Evolutionary conservation across 495 filamentous ascomycete species (phyloP).

Genomic region (Geoglossum glabrum): DNA sequence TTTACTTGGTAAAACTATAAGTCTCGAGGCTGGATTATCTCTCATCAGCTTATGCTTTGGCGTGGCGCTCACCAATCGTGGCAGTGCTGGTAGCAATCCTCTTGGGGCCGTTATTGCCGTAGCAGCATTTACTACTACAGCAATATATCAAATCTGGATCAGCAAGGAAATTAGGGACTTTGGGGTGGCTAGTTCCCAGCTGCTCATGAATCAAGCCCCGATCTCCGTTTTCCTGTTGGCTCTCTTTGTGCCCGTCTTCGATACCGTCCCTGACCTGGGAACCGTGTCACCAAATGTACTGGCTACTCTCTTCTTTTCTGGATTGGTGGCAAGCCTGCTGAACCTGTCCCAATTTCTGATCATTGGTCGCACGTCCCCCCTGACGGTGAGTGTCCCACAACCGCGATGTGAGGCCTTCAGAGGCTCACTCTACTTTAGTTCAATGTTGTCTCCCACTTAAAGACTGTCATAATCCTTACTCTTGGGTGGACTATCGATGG

Average conservation of each 20-base stretch:
- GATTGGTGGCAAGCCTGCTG: conserved; percentile 16
- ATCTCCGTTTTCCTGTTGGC: conserved; percentile 19
- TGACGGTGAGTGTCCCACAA: conserved; percentile 3
- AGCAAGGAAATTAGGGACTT: conserved; percentile 23
- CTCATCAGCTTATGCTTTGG: neutral
- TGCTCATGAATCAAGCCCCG: conserved; percentile 21
- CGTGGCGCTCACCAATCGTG: conserved; percentile 11
- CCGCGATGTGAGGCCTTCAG: neutral
- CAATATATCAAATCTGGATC: conserved; percentile 23
- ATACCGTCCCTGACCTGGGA: conserved; percentile 16
- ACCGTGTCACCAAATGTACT: conserved; percentile 16
- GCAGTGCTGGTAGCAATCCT: conserved; percentile 12
- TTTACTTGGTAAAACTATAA: conserved; percentile 19
- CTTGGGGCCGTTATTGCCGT: conserved; percentile 18
- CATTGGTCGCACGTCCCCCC: conserved; percentile 13
- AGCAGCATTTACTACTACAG: conserved; percentile 18
- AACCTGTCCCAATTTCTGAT: conserved; percentile 16
- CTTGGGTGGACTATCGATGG: neutral
- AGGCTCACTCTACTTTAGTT: conserved; percentile 1
- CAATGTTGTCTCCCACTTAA: conserved; percentile 6
- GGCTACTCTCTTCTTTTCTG: conserved; percentile 14
- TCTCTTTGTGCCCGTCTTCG: conserved; percentile 18
- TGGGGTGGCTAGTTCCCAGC: conserved; percentile 16
- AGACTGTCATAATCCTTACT: neutral
- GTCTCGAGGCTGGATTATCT: conserved; percentile 6